A percentile compares a stretch with the other conserved stretches of the same genome.
phyloP scores from a whole-genome alignment of 805 yeast species.

The Yamadazyma phyllophila region DNA sequence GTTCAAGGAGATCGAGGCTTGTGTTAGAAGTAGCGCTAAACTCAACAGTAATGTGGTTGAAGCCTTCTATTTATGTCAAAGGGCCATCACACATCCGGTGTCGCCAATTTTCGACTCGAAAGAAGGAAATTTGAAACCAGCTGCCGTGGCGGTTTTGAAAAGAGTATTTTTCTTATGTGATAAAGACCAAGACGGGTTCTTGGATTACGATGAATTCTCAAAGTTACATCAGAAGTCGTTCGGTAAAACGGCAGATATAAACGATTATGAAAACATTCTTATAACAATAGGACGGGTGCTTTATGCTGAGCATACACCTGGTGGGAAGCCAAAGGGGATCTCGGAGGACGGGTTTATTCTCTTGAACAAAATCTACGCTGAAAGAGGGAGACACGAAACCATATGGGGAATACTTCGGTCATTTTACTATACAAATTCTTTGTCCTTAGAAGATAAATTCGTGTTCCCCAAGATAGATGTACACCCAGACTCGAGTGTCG shows the following conservation, averaged over 20 bases:
- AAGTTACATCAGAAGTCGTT: slow-evolving; percentile 76
- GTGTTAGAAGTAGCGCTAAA: slow-evolving; percentile 85
- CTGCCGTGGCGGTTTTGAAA: slow-evolving; percentile 70
- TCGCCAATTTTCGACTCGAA: slow-evolving; percentile 93
- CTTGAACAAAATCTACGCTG: slow-evolving; percentile 80
- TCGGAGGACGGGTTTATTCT: slow-evolving; percentile 72
- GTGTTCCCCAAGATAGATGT: slow-evolving; percentile 80
- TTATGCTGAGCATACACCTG: slow-evolving; percentile 22
- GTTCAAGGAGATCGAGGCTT: slow-evolving; percentile 91
- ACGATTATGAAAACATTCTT: slow-evolving; percentile 38
- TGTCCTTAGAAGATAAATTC: slow-evolving; percentile 76
- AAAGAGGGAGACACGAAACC: slow-evolving; percentile 92
- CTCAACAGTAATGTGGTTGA: slow-evolving; percentile 83
- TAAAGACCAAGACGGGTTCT: slow-evolving; percentile 82
- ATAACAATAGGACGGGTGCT: slow-evolving; percentile 30
- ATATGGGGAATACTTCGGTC: slow-evolving; percentile 92
- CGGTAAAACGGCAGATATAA: slow-evolving; percentile 40
- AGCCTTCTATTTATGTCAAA: slow-evolving; percentile 87
- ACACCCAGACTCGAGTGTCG: slow-evolving; percentile 75
- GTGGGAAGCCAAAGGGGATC: slow-evolving; percentile 48
- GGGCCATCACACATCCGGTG: slow-evolving; percentile 90
- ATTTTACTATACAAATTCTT: slow-evolving; percentile 88
- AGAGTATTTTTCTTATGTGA: slow-evolving; percentile 85
- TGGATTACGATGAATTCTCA: slow-evolving; percentile 69
- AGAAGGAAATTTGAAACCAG: slow-evolving; percentile 75